Evolutionary conservation across 2,329 filamentous ascomycete genomes (phyloP).

Genomic region (Pestalotiopsis sp.): DNA sequence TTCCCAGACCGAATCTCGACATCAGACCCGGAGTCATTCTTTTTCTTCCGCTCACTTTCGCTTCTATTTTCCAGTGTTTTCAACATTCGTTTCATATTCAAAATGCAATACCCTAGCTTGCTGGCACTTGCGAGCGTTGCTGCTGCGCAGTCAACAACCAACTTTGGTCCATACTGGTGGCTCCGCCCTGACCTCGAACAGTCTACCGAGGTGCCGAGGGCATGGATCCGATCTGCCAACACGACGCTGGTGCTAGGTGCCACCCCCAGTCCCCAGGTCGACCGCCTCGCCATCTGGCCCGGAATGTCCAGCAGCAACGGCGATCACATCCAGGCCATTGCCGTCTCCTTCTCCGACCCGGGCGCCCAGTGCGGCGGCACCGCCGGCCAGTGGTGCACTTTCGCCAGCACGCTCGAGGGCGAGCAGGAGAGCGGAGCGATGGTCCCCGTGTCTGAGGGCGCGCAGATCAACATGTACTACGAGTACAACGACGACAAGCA

Average conservation of each 20-base stretch:
- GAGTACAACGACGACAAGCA: neutral
- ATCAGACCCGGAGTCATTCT: neutral
- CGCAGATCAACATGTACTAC: neutral
- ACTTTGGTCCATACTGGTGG: constrained; percentile 4
- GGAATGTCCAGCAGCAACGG: neutral
- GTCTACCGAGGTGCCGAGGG: neutral
- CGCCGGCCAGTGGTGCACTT: neutral
- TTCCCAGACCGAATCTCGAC: neutral
- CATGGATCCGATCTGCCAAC: neutral
- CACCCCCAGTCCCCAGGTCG: neutral
- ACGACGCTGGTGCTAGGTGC: neutral
- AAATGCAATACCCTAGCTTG: neutral
- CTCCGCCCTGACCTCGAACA: neutral
- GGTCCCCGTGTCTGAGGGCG: neutral
- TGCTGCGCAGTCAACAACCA: neutral
- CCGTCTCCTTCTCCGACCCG: neutral
- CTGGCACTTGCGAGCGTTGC: neutral
- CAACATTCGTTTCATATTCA: neutral
- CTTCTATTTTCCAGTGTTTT: neutral
- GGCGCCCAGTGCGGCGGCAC: neutral
- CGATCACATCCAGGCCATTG: neutral
- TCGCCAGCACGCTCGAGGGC: neutral
- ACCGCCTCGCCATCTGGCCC: neutral
- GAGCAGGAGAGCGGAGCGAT: neutral
- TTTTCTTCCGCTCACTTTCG: neutral